These are phyloP conservation scores for Rhizopogon vinicolor DNA, from an alignment of 768 basidiomycete genomes.

Conservation along the genomic window DNA sequence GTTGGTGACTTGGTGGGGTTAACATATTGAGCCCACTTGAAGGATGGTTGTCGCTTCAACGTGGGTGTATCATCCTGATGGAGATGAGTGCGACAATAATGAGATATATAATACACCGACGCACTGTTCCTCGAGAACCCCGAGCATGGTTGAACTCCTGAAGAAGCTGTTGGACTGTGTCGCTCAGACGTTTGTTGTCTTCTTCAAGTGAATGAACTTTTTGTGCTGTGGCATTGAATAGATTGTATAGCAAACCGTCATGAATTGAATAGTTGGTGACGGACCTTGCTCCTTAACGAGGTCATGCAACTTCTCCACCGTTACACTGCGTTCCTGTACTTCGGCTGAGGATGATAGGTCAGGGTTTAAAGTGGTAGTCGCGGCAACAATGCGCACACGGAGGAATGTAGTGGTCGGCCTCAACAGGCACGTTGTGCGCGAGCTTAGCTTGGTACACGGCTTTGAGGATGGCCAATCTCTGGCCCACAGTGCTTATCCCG, in stretches of 20 bases:
- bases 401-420: conserved; percentile 81
- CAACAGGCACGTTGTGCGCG: conserved; percentile 76
- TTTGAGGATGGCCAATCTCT: conserved; percentile 87
- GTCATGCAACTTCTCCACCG: conserved; percentile 61
- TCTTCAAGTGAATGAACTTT: conserved; percentile 69
- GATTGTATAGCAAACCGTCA: conserved; percentile 3
- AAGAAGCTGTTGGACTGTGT: conserved; percentile 54
- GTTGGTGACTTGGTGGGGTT: conserved; percentile 65
- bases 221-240: conserved; percentile 42
- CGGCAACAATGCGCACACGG: conserved; percentile 57
- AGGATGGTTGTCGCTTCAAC: conserved; percentile 71
- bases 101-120: conserved; percentile 2
- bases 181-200: conserved; percentile 69
- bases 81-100: background rate
- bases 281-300: conserved; percentile 74
- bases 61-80: conserved; percentile 34
- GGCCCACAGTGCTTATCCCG: conserved; percentile 87
- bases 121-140: conserved; percentile 24
- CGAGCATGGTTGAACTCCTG: conserved; percentile 57
- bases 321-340: conserved; percentile 49
- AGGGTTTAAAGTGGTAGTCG: background rate
- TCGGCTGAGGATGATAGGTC: conserved; percentile 40
- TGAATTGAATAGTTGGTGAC: conserved; percentile 8
- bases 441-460: conserved; percentile 89
- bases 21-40: conserved; percentile 84